These are phyloP conservation scores for Cryptococcus jaspeensis DNA, from an alignment of 1,284 basidiomycete species.

Conservation along the genomic window DNA sequence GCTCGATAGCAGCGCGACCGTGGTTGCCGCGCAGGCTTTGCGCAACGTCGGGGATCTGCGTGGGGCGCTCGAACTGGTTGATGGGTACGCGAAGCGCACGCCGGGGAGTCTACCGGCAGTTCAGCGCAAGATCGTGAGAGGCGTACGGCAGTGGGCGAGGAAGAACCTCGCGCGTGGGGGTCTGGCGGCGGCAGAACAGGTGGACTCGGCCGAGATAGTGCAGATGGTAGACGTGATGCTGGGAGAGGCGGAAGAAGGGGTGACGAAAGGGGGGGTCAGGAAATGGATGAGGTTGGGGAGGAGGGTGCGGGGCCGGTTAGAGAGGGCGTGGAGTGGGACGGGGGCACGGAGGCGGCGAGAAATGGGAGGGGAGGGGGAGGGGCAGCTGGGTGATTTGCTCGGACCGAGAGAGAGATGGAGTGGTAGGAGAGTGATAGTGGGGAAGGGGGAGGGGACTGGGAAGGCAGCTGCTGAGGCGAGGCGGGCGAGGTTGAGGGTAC, in stretches of 20 bases:
- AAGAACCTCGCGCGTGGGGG: neutral
- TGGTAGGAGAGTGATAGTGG: neutral
- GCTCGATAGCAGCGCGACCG: slow-evolving; percentile 13
- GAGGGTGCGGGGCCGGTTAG: neutral
- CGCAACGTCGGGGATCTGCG: slow-evolving; percentile 9
- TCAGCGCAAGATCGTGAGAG: slow-evolving; percentile 5
- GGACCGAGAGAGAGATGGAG: neutral
- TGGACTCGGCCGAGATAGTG: neutral
- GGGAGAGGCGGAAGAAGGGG: neutral
- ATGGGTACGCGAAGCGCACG: neutral
- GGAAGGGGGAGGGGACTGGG: neutral
- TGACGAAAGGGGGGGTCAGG: neutral
- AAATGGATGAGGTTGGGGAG: neutral
- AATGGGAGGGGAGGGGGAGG: neutral
- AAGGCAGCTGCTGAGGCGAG: neutral
- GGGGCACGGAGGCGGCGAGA: neutral
- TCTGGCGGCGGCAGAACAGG: neutral
- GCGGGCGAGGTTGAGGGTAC: neutral
- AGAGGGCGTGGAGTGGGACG: neutral
- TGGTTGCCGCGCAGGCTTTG: slow-evolving; percentile 12
- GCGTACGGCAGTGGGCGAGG: slow-evolving; percentile 5
- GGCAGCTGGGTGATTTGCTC: neutral
- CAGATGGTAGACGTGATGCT: neutral
- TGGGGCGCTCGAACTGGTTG: slow-evolving; percentile 6
- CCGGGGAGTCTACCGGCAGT: slow-evolving; percentile 1